Conservation (phyloP, 768 basidiomycete genomes). For the Mycena pura region DNA sequence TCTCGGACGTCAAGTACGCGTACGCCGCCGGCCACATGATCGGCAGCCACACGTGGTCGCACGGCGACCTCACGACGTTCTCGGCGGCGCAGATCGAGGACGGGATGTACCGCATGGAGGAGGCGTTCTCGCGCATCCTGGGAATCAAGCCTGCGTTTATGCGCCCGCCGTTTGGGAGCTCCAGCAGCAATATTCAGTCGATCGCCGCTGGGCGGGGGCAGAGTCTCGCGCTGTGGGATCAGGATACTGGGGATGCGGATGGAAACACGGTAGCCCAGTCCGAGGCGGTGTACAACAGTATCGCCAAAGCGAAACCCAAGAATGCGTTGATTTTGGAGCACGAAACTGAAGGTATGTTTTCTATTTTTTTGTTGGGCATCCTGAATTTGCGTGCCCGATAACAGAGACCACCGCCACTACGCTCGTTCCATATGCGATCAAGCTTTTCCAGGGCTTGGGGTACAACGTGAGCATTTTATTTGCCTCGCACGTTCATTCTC, state of each 20-base stretch:
- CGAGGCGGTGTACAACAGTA: constrained; percentile 31
- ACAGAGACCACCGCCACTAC: constrained; percentile 4
- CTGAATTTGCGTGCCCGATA: neutral
- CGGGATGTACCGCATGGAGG: constrained; percentile 45
- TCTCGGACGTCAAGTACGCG: constrained; percentile 19
- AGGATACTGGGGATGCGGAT: constrained; percentile 42
- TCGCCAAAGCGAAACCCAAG: constrained; percentile 30
- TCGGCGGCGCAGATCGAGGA: constrained; percentile 41
- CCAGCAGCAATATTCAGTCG: constrained; percentile 46
- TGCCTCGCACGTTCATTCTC: neutral
- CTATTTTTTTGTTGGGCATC: neutral
- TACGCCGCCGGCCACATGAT: constrained; percentile 42
- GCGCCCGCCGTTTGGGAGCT: constrained; percentile 51
- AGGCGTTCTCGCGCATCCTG: constrained; percentile 35
- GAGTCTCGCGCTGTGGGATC: constrained; percentile 46
- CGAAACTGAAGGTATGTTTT: constrained; percentile 37
- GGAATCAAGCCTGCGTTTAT: constrained; percentile 43
- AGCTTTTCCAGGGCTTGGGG: constrained; percentile 26
- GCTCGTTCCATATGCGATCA: constrained; percentile 13
- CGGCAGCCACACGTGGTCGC: constrained; percentile 55
- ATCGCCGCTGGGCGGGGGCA: constrained; percentile 41
- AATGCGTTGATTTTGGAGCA: constrained; percentile 43
- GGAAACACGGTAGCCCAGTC: constrained; percentile 33
- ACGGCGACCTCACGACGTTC: constrained; percentile 42
- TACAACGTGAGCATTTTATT: constrained; percentile 25